Evolutionary conservation across 2,329 filamentous ascomycete species (phyloP).

Genomic region (Macrophomina pseudophaseolina): DNA sequence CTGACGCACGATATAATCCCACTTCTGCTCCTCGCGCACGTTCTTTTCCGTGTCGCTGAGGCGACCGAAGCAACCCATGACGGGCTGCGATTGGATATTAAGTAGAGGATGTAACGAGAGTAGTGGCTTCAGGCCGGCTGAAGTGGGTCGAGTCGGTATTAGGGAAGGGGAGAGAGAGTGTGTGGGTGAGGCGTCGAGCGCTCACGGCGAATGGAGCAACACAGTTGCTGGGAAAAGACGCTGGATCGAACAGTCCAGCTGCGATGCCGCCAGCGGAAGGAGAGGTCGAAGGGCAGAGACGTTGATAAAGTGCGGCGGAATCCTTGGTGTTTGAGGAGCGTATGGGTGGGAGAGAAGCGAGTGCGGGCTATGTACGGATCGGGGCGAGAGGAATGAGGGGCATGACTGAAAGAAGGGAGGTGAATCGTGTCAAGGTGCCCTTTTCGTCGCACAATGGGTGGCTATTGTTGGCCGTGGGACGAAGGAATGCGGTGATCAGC

Average conservation of each 20-base stretch:
- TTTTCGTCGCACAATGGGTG: conserved; percentile 23
- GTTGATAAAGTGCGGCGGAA: conserved; percentile 4
- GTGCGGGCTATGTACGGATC: conserved; percentile 17
- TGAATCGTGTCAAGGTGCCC: conserved; percentile 8
- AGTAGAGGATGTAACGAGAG: conserved; percentile 2
- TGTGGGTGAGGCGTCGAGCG: conserved; percentile 8
- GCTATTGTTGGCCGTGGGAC: conserved; percentile 27
- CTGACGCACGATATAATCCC: conserved; percentile 85
- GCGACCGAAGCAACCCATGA: conserved; percentile 27
- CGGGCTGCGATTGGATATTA: not conserved
- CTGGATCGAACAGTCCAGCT: conserved; percentile 24
- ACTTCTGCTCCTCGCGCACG: conserved; percentile 63
- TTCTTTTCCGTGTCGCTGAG: conserved; percentile 42
- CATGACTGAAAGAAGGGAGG: conserved; percentile 11
- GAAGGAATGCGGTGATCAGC: conserved; percentile 22
- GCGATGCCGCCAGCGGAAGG: conserved; percentile 21
- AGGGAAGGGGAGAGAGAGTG: not conserved
- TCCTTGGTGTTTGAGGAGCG: conserved; percentile 14
- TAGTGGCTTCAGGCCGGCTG: conserved; percentile 22
- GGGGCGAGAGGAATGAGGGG: conserved; percentile 20
- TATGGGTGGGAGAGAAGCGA: conserved; percentile 16
- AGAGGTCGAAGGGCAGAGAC: not conserved
- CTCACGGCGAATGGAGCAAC: conserved; percentile 19
- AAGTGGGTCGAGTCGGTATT: conserved; percentile 8
- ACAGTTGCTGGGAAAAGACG: conserved; percentile 3